Evolutionary conservation across 352 stramenopile genomes (phyloP).

Genomic region (Pythium aristosporum): DNA sequence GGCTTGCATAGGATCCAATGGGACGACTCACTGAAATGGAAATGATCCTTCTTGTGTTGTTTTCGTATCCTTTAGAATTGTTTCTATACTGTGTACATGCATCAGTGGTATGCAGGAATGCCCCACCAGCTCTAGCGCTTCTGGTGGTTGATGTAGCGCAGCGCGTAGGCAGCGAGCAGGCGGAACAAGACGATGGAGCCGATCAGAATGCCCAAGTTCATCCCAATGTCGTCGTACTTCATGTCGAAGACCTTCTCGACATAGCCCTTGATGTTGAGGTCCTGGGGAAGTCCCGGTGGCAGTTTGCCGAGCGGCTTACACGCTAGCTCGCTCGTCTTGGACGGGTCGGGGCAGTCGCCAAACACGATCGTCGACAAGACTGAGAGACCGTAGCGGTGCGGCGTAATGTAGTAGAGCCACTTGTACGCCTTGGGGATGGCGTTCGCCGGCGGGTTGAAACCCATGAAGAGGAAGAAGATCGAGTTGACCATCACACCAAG

Average conservation of each 20-base stretch:
- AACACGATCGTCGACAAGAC: conserved; percentile 24
- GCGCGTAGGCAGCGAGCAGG: conserved; percentile 4
- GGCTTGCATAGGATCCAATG: no score
- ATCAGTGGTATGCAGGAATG: no score
- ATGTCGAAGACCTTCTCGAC: conserved; percentile 24
- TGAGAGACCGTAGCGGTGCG: conserved; percentile 22
- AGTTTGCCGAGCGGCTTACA: no score
- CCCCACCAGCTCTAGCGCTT: background rate
- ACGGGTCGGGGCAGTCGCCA: conserved; percentile 15
- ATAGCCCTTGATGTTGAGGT: conserved; percentile 28
- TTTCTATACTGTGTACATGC: no score
- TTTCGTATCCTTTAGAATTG: no score
- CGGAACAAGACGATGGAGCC: conserved; percentile 11
- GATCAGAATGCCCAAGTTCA: conserved; percentile 6
- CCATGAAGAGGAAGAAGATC: conserved; percentile 43
- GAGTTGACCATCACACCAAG: conserved; percentile 32
- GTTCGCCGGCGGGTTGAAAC: conserved; percentile 31
- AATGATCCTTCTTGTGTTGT: no score
- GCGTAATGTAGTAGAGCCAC: conserved; percentile 18
- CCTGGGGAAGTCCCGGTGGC: conserved; percentile 15
- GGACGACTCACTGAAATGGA: no score
- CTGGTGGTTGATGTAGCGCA: conserved; percentile 15
- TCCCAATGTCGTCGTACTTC: conserved; percentile 9
- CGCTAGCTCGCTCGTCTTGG: no score
- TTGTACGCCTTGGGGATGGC: conserved; percentile 18